phyloP scores from a whole-genome alignment of 768 basidiomycete genomes.

The Jaapia argillacea region DNA sequence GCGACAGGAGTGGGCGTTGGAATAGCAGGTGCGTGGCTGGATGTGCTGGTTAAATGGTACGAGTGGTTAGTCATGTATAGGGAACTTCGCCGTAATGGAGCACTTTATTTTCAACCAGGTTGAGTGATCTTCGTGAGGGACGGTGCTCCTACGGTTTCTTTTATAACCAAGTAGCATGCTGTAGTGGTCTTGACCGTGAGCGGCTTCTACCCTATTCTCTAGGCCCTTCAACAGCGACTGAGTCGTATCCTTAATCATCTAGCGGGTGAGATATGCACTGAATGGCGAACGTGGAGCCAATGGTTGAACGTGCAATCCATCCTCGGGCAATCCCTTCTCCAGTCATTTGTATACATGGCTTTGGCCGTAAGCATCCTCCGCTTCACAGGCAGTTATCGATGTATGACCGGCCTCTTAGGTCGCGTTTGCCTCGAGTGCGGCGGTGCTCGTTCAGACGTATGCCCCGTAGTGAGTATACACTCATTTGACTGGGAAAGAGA shows the following conservation, averaged over 20 bases:
- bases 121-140: conserved; percentile 61
- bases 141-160: conserved; percentile 60
- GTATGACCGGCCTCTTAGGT: conserved; percentile 30
- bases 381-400: not conserved
- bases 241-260: conserved; percentile 5
- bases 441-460: conserved; percentile 51
- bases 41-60: conserved; percentile 67
- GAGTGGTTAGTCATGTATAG: conserved; percentile 3
- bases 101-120: conserved; percentile 27
- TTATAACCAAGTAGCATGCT: conserved; percentile 64
- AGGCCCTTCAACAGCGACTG: not conserved
- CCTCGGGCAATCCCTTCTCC: conserved; percentile 51
- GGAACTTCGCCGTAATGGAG: not conserved
- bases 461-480: conserved; percentile 52
- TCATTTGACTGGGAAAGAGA: not conserved
- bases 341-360: conserved; percentile 52
- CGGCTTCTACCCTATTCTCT: not conserved
- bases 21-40: conserved; percentile 59
- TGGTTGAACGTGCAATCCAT: conserved; percentile 42
- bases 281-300: conserved; percentile 64
- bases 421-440: conserved; percentile 52
- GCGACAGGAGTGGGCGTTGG: conserved; percentile 60
- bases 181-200: conserved; percentile 50
- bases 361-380: conserved; percentile 40
- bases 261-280: conserved; percentile 60